phyloP scores from a whole-genome alignment of 371 early-diverging fungal species.

The Synchytrium microbalum region DNA sequence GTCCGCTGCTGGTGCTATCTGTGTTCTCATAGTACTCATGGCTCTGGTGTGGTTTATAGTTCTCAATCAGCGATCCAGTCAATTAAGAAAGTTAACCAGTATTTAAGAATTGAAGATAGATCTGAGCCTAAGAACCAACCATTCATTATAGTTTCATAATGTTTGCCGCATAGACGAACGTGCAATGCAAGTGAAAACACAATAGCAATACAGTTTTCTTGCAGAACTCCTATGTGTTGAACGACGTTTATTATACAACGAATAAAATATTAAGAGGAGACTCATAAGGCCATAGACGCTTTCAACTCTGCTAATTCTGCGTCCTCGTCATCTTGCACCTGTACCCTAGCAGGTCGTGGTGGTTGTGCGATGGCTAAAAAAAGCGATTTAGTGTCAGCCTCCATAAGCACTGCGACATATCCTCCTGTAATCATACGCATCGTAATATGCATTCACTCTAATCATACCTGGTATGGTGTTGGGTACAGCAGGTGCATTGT shows the following conservation, averaged over 20 bases:
- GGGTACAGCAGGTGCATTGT: slow-evolving; percentile 48
- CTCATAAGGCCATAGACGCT: slow-evolving; percentile 68
- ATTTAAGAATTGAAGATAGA: no score
- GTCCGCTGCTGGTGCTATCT: neutral
- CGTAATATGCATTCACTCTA: neutral
- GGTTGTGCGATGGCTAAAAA: slow-evolving; percentile 34
- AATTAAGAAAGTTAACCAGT: no score
- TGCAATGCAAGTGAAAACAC: no score
- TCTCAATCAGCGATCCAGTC: no score
- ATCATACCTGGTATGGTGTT: slow-evolving; percentile 51
- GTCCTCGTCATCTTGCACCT: slow-evolving; percentile 69
- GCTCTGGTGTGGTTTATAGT: no score
- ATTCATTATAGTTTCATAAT: no score
- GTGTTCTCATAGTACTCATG: neutral
- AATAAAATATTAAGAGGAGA: no score
- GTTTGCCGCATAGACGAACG: no score
- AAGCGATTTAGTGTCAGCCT: neutral
- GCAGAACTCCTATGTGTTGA: no score
- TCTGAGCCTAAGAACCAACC: no score
- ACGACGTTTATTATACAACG: no score
- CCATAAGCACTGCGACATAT: neutral
- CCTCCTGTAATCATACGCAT: neutral
- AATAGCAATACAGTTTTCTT: no score
- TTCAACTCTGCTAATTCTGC: slow-evolving; percentile 74
- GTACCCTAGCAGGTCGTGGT: slow-evolving; percentile 32